phyloP scores from a whole-genome alignment of 2,329 filamentous ascomycete species.

The Boeremia lycopersici region DNA sequence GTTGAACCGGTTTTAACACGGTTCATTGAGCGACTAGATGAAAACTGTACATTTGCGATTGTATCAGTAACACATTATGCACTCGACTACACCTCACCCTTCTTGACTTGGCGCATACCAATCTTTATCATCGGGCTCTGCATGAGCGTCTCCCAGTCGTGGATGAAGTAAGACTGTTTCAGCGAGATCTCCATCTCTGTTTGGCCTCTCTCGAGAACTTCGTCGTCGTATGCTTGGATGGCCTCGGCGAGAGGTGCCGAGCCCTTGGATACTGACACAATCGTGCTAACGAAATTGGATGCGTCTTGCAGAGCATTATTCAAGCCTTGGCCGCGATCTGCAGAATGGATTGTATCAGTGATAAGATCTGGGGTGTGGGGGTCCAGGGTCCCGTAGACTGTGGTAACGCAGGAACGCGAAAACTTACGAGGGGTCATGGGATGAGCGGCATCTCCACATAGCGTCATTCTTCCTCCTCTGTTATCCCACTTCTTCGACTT shows the following conservation, averaged over 20 bases:
- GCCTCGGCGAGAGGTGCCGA: conserved; percentile 19
- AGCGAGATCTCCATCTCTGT: conserved; percentile 53
- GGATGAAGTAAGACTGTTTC: conserved; percentile 54
- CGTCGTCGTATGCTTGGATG: conserved; percentile 39
- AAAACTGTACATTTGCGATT: neutral
- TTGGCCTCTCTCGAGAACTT: conserved; percentile 50
- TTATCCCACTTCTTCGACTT: conserved; percentile 40
- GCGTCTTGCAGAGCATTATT: conserved; percentile 45
- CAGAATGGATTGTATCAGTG: conserved; percentile 13
- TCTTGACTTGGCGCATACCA: conserved; percentile 23
- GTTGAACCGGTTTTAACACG: neutral
- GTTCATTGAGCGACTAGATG: neutral
- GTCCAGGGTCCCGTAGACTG: conserved; percentile 12
- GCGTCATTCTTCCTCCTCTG: conserved; percentile 37
- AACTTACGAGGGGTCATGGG: conserved; percentile 45
- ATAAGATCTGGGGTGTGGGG: conserved; percentile 12
- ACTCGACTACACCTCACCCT: conserved; percentile 11
- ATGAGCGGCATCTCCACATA: conserved; percentile 48
- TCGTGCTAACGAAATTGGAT: conserved; percentile 26
- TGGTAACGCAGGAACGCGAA: conserved; percentile 12
- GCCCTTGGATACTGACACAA: conserved; percentile 17
- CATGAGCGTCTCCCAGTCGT: conserved; percentile 47
- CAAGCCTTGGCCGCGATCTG: conserved; percentile 44
- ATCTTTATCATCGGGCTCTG: conserved; percentile 36
- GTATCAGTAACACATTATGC: conserved; percentile 4